These are phyloP conservation scores for Scleromitrula shiraiana DNA, from an alignment of 2,329 filamentous ascomycete genomes.

Conservation along the genomic window DNA sequence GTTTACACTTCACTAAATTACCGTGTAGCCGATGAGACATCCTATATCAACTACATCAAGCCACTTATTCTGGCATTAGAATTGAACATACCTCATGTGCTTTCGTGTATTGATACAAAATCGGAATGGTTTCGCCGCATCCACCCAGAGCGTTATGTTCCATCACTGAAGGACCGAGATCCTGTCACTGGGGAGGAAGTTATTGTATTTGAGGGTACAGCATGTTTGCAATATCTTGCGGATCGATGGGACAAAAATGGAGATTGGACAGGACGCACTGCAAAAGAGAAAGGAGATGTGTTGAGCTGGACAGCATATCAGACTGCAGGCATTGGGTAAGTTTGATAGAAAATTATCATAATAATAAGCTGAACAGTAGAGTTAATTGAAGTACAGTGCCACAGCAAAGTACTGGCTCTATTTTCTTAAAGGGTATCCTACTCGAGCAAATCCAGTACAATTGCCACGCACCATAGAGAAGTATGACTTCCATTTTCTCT, in stretches of 20 bases:
- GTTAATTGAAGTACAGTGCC: constrained; percentile 7
- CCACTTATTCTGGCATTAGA: constrained; percentile 32
- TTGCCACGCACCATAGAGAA: constrained; percentile 16
- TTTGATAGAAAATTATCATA: background rate
- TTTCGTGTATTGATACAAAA: constrained; percentile 31
- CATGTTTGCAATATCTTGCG: constrained; percentile 32
- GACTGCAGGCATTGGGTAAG: constrained; percentile 31
- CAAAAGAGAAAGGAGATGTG: constrained; percentile 25
- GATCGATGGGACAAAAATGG: constrained; percentile 32
- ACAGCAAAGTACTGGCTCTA: constrained; percentile 33
- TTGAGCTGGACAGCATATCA: constrained; percentile 32
- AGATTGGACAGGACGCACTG: constrained; percentile 26
- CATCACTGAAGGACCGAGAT: constrained; percentile 29
- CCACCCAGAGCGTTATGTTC: constrained; percentile 32
- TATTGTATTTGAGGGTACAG: constrained; percentile 32
- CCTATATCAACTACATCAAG: constrained; percentile 35
- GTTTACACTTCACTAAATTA: too few relatives aligned
- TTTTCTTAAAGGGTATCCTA: constrained; percentile 21
- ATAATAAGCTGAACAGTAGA: background rate
- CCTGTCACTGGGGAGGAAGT: constrained; percentile 25
- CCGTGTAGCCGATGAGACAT: constrained; percentile 32
- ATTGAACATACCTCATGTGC: constrained; percentile 26
- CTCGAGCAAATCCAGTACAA: constrained; percentile 27
- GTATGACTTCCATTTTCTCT: too few relatives aligned
- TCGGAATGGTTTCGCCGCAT: constrained; percentile 29